Evolutionary conservation across 371 early-diverging fungal genomes (phyloP), one percentile per base, ranked within the genome.

Genomic region (Coemansia linderi): DNA sequence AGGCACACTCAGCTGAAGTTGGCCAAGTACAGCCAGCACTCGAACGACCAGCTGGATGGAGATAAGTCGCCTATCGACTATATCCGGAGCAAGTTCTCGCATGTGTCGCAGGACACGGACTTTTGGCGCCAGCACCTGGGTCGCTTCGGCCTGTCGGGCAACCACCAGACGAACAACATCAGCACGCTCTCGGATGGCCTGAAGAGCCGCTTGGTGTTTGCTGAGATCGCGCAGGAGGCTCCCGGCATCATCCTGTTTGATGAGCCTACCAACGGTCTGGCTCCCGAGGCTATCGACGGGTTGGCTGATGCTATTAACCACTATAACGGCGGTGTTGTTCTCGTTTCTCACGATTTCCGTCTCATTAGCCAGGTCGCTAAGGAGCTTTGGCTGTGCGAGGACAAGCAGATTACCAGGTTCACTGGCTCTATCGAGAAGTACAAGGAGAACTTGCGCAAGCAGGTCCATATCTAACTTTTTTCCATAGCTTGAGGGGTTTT

Each of bases 281-380:
- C 95, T 81, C 95, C 96, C 84, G 94, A 94, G 76, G 92, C 95
- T 62, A 98, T 99, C 70, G 99, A 99, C 80, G 92, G 96, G 8
- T 84, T 99, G 71, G 97, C 97, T 44, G 90, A 94, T 41, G 99
- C 98, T 40, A 94, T 99, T 85, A 94, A 96, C 79, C 81, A 83
- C 56, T 99, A 92, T 85, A 85, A 90, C 60, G 99, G 99, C 59
- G 99, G 97, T 76, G 95, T 99, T 46, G 98, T 99, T 22, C 88
- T 99, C 66, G 99, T 99, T 29, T 93, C 94, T 75, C 99, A 99
- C 93, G 99, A 99, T 87, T 95, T 99, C 89, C 89, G 97, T 65
- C 89, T 99, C 68, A 93, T 99, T 71, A 89, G 90, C 59, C 96
- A 95, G 84, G 94, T 97, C 41, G 99, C 98, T 27, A 82, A 95